Evolutionary conservation across 1,284 basidiomycete genomes (phyloP).

Genomic region (Irpex lacteus): DNA sequence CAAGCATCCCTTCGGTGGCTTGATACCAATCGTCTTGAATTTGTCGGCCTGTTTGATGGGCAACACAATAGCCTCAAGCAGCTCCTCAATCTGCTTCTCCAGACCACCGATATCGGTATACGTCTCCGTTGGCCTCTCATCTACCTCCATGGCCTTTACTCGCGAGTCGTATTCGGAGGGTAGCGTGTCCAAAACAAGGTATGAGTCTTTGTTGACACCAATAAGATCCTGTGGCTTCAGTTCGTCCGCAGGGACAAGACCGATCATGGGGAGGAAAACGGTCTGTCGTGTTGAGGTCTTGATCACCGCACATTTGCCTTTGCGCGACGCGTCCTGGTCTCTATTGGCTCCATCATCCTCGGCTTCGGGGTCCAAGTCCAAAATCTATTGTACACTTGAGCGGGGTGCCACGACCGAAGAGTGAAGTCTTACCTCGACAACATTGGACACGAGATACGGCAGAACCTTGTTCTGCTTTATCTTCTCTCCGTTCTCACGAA

Average conservation of each 20-base stretch:
- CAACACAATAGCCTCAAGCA: constrained; percentile 78
- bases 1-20: constrained; percentile 73
- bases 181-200: constrained; percentile 90
- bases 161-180: constrained; percentile 77
- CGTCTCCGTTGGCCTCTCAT: constrained; percentile 76
- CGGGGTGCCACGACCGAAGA: not conserved
- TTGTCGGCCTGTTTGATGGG: constrained; percentile 83
- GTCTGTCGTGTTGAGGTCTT: constrained; percentile 98
- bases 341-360: constrained; percentile 94
- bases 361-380: constrained; percentile 91
- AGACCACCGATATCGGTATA: constrained; percentile 81
- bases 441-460: constrained; percentile 97
- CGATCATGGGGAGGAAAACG: constrained; percentile 97
- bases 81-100: constrained; percentile 82
- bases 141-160: constrained; percentile 93
- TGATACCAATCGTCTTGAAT: constrained; percentile 82
- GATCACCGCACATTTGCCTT: constrained; percentile 97
- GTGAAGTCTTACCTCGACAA: constrained; percentile 77
- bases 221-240: constrained; percentile 93
- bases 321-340: constrained; percentile 91
- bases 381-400: constrained; percentile 56
- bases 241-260: constrained; percentile 89
- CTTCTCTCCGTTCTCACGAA: constrained; percentile 97
- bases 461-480: constrained; percentile 99
- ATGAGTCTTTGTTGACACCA: constrained; percentile 99